Evolutionary conservation across 2,329 filamentous ascomycete species (phyloP), one percentile per base, ranked within the genome.

Genomic region (Aspergillus candidus): DNA sequence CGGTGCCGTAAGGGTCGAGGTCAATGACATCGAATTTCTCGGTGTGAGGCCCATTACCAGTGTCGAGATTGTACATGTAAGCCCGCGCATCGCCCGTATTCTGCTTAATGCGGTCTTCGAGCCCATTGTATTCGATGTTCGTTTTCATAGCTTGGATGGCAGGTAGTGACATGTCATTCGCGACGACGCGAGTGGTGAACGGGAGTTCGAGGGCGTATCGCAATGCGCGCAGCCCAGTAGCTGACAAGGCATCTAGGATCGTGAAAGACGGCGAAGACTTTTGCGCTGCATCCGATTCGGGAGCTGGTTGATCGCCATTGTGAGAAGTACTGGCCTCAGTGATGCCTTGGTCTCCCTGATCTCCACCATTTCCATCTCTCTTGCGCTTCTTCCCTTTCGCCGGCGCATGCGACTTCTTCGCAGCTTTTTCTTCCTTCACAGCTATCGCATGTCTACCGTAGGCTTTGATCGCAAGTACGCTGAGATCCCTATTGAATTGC

Each of bases 401-500:
- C 41, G 60, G 48, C 34, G 55, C 66, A 48, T 68, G 53, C 47
- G 59, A 63, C 40, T 57, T 67, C 52, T 62, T 63, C 38, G 64
- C 66, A 12, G 64, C 67, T 53, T 74, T 77, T 53, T 72, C 71
- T 55, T 74, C 72, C 62, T 74, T 78, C 50, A 76, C 69, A 13
- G 81, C 61, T 4, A 78, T 56, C 29, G 68, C 58, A 58, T 88
- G 81, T 54, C 93, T 82, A 1, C 87, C 88, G 63, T 91, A 95
- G 0, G 86, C 86, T 60, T 87, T 88, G 65, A 98, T 95, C 1
- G 88, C 88, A 11, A 98, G 77, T 18, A 96, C 88, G 48, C 88
- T 96, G 53, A 98, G 70, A 63, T 98, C 93, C 37, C 94, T 85
- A 68, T 98, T 98, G 75, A 97, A 98, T 63, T 98, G 93, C 64